Evolutionary conservation across 2,329 filamentous ascomycete genomes (phyloP).

Genomic region (Clonostachys byssicola): DNA sequence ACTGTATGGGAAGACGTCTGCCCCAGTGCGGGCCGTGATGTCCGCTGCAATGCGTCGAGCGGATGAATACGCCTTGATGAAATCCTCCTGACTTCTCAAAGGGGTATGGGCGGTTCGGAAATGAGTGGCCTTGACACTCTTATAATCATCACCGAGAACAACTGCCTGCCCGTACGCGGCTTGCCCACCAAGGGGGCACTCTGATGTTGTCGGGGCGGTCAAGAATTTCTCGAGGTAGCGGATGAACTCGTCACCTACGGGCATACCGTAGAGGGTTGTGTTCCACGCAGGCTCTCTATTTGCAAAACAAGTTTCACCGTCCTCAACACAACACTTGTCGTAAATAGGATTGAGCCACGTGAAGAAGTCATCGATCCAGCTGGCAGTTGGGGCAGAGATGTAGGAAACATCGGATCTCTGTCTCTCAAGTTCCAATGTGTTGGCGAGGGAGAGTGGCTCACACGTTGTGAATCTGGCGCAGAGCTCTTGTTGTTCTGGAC

Average conservation of each 20-base stretch:
- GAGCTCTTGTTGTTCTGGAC: conserved; percentile 75
- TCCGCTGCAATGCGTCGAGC: conserved; percentile 83
- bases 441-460: conserved; percentile 76
- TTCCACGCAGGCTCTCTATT: conserved; percentile 81
- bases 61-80: conserved; percentile 85
- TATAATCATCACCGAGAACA: conserved; percentile 64
- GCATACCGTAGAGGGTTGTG: conserved; percentile 85
- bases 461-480: conserved; percentile 92
- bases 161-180: conserved; percentile 85
- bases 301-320: conserved; percentile 72
- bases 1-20: conserved; percentile 92
- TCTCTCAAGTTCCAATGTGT: conserved; percentile 89
- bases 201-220: conserved; percentile 70
- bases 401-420: conserved; percentile 86
- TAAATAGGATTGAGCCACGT: conserved; percentile 87
- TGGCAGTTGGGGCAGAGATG: conserved; percentile 82
- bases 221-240: conserved; percentile 84
- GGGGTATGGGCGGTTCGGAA: conserved; percentile 90
- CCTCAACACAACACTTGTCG: conserved; percentile 68
- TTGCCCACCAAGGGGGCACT: conserved; percentile 84
- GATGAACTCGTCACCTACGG: conserved; percentile 86
- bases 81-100: conserved; percentile 82
- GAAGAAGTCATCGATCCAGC: conserved; percentile 96
- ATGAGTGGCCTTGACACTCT: conserved; percentile 75
- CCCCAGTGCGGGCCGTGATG: conserved; percentile 65